Evolutionary conservation across 2,329 filamentous ascomycete species (phyloP), one percentile per base, ranked within the genome.

Genomic region (Pseudovirgaria hyperparasitica): DNA sequence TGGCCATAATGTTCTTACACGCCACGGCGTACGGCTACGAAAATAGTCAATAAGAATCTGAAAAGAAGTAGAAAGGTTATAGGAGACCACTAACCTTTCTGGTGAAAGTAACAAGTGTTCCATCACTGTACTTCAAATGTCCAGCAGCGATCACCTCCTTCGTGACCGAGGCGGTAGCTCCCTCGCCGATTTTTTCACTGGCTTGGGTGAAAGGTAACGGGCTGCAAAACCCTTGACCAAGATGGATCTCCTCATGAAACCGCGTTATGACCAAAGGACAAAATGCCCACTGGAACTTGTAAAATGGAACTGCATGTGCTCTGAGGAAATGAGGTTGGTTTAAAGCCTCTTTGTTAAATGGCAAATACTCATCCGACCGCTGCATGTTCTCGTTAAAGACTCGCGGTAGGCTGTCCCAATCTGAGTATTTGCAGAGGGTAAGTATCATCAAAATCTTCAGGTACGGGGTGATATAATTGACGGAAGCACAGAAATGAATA

Each of bases 221-320:
- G 7, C 10, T 9, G 7, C 25, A 11, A 6, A 19, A 19, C 8
- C 11, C 8, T 12, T 14, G 9, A 10, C 11, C 24, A 4, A 32
- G 27, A n/a, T 22, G n/a, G 24, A 26, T 25, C 5, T 17, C n/a
- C 7, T 26, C 23, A 12, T 24, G 11, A 9, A 12, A 16, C 15
- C 29, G 26, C 15, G 19, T 14, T n/a, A 32, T 32, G 7, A 32
- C 23, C 10, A 32, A 15, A 3, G 30, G 27, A 13, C 30, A 32
- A 18, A 32, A 25, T 6, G 18, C 22, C 27, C 30, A 29, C 22
- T 32, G 30, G 14, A 9, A 4, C 7, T 16, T 8, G 12, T 16
- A 29, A 25, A 32, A 32, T 9, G 16, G 6, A 6, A 3, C 6
- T 15, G 17, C 26, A 16, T 25, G 15, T 6, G 8, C 17, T 4